Evolutionary conservation across 2,329 filamentous ascomycete species (phyloP).

Genomic region (Xylaria sp.): DNA sequence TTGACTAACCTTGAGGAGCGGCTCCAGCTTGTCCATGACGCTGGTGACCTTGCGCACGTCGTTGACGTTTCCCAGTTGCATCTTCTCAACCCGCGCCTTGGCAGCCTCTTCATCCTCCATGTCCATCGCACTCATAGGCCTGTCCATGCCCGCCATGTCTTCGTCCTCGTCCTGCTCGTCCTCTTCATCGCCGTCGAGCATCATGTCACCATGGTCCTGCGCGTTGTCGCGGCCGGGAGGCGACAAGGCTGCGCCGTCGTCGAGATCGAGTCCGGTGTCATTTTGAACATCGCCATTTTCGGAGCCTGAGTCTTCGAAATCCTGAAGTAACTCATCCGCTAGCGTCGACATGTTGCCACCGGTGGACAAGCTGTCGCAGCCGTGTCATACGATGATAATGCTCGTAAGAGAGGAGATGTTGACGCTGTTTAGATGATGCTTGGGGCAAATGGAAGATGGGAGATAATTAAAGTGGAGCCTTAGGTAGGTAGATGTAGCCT

Average conservation of each 20-base stretch:
- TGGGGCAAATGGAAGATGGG: neutral
- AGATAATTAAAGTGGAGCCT: constrained; percentile 32
- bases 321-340: constrained; percentile 90
- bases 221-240: constrained; percentile 50
- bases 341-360: constrained; percentile 79
- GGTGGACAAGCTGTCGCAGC: neutral
- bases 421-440: neutral
- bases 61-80: constrained; percentile 77
- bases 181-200: constrained; percentile 69
- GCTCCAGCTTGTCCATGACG: constrained; percentile 83
- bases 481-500: neutral
- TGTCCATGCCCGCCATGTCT: constrained; percentile 56
- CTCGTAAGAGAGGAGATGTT: neutral
- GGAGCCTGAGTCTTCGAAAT: constrained; percentile 87
- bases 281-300: constrained; percentile 74
- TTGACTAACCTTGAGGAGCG: constrained; percentile 80
- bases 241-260: constrained; percentile 56
- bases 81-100: constrained; percentile 84
- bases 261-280: constrained; percentile 57
- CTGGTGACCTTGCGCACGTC: constrained; percentile 83
- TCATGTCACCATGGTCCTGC: constrained; percentile 59
- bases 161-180: constrained; percentile 70
- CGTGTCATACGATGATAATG: neutral
- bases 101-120: constrained; percentile 74
- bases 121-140: constrained; percentile 63